A percentile compares a stretch with the other conserved stretches of the same genome.
Conservation (phyloP, 306 rosid species). For the Lagenaria siceraria region DNA sequence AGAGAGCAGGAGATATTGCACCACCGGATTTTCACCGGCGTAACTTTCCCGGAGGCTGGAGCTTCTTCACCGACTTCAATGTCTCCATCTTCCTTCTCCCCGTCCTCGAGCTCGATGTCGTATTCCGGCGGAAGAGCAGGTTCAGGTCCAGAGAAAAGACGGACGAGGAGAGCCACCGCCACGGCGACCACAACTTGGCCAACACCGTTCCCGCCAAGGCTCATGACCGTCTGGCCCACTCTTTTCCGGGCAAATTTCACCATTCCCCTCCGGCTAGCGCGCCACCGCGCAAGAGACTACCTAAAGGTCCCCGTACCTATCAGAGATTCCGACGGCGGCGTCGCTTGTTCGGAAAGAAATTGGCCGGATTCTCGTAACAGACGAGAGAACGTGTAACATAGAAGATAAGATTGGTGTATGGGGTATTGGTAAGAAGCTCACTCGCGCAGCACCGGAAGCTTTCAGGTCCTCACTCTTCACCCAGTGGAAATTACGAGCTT, state of each 20-base stretch:
- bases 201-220: constrained; percentile 50
- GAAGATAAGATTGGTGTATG: background rate
- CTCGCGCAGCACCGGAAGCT: background rate
- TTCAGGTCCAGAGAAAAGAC: constrained; percentile 59
- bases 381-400: background rate
- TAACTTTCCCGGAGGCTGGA: constrained; percentile 22
- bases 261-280: constrained; percentile 11
- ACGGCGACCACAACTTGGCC: constrained; percentile 63
- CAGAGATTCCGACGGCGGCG: background rate
- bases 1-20: constrained; percentile 57
- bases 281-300: background rate
- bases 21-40: constrained; percentile 77
- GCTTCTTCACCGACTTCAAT: constrained; percentile 12
- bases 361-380: background rate
- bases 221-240: constrained; percentile 33
- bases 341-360: background rate
- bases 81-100: constrained; percentile 14
- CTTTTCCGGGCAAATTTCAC: constrained; percentile 53
- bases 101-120: constrained; percentile 18
- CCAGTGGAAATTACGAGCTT: background rate
- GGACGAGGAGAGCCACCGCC: constrained; percentile 54
- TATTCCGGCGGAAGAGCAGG: constrained; percentile 45
- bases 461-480: background rate
- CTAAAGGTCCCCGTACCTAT: background rate
- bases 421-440: background rate